These are phyloP conservation scores for Boletus smithii DNA, from an alignment of 1,284 basidiomycete species.

Conservation along the genomic window DNA sequence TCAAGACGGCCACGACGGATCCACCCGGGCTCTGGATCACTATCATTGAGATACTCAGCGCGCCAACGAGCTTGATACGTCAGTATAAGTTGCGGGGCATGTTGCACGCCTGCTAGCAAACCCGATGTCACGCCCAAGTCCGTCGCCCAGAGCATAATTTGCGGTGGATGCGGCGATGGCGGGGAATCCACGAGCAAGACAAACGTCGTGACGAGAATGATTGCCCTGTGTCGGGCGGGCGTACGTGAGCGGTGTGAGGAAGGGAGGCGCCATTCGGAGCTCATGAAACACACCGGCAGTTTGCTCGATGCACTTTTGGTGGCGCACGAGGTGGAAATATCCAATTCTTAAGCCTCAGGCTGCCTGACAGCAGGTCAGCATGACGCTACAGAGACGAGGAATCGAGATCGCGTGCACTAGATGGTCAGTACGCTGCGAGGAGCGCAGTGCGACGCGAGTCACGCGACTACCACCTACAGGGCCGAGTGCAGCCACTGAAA, in stretches of 20 bases:
- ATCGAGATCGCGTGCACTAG: no score
- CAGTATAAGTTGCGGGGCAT: constrained; percentile 81
- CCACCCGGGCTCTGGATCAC: constrained; percentile 91
- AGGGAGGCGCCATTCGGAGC: no score
- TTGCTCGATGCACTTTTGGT: no score
- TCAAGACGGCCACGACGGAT: constrained; percentile 82
- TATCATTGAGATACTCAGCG: constrained; percentile 93
- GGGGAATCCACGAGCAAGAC: constrained; percentile 50
- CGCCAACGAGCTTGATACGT: constrained; percentile 89
- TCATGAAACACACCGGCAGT: no score
- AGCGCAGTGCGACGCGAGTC: no score
- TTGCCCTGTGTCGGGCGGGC: constrained; percentile 38
- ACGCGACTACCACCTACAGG: no score
- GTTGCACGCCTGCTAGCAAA: constrained; percentile 77
- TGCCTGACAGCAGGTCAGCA: no score
- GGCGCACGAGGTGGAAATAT: no score
- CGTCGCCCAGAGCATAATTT: constrained; percentile 70
- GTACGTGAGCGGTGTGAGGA: constrained; percentile 5
- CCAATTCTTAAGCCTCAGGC: no score
- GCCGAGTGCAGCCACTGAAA: no score
- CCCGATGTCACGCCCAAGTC: constrained; percentile 86
- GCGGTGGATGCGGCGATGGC: constrained; percentile 38
- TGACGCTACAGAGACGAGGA: no score
- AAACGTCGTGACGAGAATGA: constrained; percentile 53
- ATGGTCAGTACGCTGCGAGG: no score